Evolutionary conservation across 306 rosid genomes (phyloP), one percentile per base, ranked within the genome.

Genomic region (Citrullus colocynthis): DNA sequence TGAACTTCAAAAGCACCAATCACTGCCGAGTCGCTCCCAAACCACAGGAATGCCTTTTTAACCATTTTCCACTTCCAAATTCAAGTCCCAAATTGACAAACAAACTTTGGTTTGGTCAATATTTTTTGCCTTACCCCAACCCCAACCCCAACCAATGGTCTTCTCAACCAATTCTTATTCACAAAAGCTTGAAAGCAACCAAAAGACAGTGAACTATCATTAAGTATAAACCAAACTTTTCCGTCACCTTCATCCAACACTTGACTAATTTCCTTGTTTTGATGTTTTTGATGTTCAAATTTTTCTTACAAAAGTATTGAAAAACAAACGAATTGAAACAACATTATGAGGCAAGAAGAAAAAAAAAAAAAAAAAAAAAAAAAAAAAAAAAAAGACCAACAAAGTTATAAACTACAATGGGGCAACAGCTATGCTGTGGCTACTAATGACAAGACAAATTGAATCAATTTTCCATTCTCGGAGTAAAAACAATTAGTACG

Each of bases 251-350:
- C 69, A 16, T 64, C 44, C 37, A 45, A 67, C 34, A 42, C 54
- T 67, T 42, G 36, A 42, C 74, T 67, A 67, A 67, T n/a, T 42
- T 67, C 74, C 74, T 67, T 67, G 54, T 67, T 67, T 67, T 39
- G 66, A 65, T 36, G 71, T 42, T 42, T 66, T 69, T 69, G 75
- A 71, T 71, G 76, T 70, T 37, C 74, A 66, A 41, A 1, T 39
- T 15, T 73, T 73, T 73, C 77, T 73, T 70, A 70, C 75, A 70
- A 7, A 51, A 73, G 77, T 49, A 73, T 73, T 9, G 58, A 73
- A 49, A 73, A 73, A 73, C 77, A 49, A 73, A 73, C 77, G 39
- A 73, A 73, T 73, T 1, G 28, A 73, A 73, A 73, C 77, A 73
- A 73, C 77, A 30, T 48, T 48, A 70, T 70, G n/a, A 70, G 75